Conservation (phyloP, 1,139 yeast genomes). For the Candida sp. region DNA sequence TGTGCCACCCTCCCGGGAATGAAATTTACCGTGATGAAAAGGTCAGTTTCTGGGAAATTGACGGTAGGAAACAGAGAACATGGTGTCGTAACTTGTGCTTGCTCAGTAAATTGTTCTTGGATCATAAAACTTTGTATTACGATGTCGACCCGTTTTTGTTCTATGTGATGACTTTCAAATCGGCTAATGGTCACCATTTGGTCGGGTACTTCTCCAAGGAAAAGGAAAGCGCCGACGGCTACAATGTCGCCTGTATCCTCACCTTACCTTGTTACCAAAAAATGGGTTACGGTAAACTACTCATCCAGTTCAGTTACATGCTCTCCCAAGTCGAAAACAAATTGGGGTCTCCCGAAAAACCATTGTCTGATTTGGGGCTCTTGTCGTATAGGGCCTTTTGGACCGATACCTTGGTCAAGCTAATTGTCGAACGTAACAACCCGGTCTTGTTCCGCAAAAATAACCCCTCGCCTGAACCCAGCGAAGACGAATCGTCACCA, state of each 20-base stretch:
- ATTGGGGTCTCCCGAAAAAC: conserved; percentile 96
- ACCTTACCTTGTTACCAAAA: conserved; percentile 96
- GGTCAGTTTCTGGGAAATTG: conserved; percentile 86
- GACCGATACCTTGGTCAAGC: conserved; percentile 84
- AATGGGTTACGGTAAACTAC: conserved; percentile 86
- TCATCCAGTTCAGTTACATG: conserved; percentile 92
- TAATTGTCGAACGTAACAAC: conserved; percentile 61
- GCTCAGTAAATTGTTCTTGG: conserved; percentile 82
- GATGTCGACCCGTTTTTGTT: conserved; percentile 97
- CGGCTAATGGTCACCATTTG: conserved; percentile 87
- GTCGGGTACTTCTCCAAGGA: conserved; percentile 97
- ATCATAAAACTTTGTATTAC: conserved; percentile 92
- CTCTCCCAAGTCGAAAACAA: conserved; percentile 84
- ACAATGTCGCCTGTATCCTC: conserved; percentile 94
- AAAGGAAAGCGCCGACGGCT: conserved; percentile 93
- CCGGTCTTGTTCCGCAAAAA: conserved; percentile 39
- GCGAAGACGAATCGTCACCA: conserved; percentile 27
- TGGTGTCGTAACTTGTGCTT: conserved; percentile 97
- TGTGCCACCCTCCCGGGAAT: conserved; percentile 97
- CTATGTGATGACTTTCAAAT: conserved; percentile 90
- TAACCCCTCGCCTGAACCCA: conserved; percentile 24
- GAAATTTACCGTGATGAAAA: conserved; percentile 89
- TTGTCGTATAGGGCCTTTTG: conserved; percentile 93
- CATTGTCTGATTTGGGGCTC: conserved; percentile 90
- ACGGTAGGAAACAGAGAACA: conserved; percentile 90